Base-by-base conservation (phyloP, 257 asterid species). In the Fraxinus quadrangulata region DNA sequence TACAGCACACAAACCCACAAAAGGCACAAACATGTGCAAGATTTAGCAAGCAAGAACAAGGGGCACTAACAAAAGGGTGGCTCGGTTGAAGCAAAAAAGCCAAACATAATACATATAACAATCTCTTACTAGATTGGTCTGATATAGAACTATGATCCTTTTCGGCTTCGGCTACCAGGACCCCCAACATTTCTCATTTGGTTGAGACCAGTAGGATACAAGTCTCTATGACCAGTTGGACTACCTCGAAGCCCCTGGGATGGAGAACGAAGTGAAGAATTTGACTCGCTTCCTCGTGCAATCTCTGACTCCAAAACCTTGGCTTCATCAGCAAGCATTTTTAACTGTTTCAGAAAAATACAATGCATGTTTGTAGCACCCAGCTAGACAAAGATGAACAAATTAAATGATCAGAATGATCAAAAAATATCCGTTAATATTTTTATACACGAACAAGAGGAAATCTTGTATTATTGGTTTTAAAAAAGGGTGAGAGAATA, bases 321-420 rank as follows among this genome's bases (percentile, higher is more conserved):
- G 79, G 91, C 92, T 94, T 96, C 99, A 83, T 90, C 96, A 4
- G 82, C 81, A 2, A 96, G 90, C 89, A 89, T 65, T 75, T 86
- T 89, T 66, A 92, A 78, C 99, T 96, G 97, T 82, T 79, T 71
- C 82, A 82, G 10, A 37, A 42, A 80, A 74, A 36, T 33, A 72
- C 12, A 4, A 76, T 39, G 28, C n/a, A 51, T 30, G 17, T 3
- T 63, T 63, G 69, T 63, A 63, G 21, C 17, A 42, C 63, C 33
- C 13, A 6, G 36, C 9, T 1, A 74, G 21, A n/a, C 7, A 36
- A 63, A 31, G 6, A 28, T 30, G 59, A 37, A 54, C 23, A 42
- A 21, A 70, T 13, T 39, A 65, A 72, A 42, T 42, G 51, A 42
- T 12, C 51, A 42, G 51, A 42, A 42, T 4, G 3, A 42, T 42